Conservation (phyloP, 768 basidiomycete species). For the Thelephora aurantiotincta region DNA sequence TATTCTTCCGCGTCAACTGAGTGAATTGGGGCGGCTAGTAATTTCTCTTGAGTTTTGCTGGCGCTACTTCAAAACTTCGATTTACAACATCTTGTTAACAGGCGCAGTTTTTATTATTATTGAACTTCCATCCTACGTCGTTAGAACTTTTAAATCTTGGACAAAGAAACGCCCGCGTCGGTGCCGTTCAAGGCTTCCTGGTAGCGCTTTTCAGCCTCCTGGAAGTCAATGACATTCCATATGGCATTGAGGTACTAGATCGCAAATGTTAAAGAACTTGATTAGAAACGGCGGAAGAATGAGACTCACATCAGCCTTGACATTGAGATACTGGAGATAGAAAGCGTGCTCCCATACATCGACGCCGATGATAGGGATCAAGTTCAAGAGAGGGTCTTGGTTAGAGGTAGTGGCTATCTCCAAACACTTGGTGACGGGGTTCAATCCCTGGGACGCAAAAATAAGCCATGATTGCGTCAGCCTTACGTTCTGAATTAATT, state of each 20-base stretch:
- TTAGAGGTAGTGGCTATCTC: slow-evolving; percentile 88
- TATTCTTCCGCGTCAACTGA: too few relatives aligned
- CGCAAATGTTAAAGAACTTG: background rate
- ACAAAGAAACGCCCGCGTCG: background rate
- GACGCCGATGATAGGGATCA: slow-evolving; percentile 77
- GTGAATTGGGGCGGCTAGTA: too few relatives aligned
- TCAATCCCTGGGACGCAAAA: slow-evolving; percentile 40
- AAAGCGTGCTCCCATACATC: slow-evolving; percentile 96
- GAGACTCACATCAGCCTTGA: slow-evolving; percentile 73
- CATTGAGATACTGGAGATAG: slow-evolving; percentile 94
- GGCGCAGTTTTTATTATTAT: too few relatives aligned
- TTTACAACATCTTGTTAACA: too few relatives aligned
- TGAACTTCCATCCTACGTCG: too few relatives aligned
- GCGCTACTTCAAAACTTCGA: too few relatives aligned
- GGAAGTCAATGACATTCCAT: slow-evolving; percentile 58
- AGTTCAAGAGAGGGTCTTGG: slow-evolving; percentile 80
- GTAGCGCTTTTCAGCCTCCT: slow-evolving; percentile 64
- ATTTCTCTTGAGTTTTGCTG: too few relatives aligned
- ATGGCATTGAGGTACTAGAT: slow-evolving; percentile 60
- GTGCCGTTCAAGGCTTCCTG: slow-evolving; percentile 22
- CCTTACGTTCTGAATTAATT: background rate
- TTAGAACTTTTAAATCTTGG: slow-evolving; percentile 21
- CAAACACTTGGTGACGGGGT: slow-evolving; percentile 51
- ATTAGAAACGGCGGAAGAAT: background rate
- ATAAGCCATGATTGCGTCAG: slow-evolving; percentile 1